These are phyloP conservation scores for Vaccinium vitisidaea DNA, from an alignment of 148 eudicot genomes.

Conservation along the genomic window DNA sequence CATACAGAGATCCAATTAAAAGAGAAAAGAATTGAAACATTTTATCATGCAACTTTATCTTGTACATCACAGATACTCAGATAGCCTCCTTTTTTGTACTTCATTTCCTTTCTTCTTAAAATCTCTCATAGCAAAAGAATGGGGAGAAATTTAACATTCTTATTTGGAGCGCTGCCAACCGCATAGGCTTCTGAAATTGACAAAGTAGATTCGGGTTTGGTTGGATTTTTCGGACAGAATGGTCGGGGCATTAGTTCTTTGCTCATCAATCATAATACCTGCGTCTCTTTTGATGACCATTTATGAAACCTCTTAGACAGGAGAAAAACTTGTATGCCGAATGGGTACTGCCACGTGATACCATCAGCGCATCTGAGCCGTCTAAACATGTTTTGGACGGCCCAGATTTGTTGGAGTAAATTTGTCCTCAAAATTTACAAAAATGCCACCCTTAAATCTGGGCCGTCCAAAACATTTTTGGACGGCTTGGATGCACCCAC, in stretches of 20 bases:
- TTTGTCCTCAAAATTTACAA: too few relatives aligned
- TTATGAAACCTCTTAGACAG: neutral
- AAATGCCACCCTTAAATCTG: too few relatives aligned
- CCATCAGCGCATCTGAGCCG: too few relatives aligned
- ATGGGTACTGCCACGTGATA: too few relatives aligned
- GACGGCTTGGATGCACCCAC: too few relatives aligned
- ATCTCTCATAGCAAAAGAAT: neutral
- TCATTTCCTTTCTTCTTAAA: neutral
- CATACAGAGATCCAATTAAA: neutral
- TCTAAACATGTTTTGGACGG: too few relatives aligned
- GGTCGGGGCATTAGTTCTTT: neutral
- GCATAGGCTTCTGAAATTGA: conserved; percentile 1
- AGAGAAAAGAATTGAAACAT: neutral
- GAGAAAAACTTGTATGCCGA: too few relatives aligned
- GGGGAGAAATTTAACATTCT: neutral
- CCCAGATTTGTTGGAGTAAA: too few relatives aligned
- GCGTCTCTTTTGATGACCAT: neutral
- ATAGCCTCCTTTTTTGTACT: neutral
- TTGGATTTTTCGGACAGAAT: neutral
- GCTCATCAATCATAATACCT: neutral
- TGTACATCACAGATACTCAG: neutral
- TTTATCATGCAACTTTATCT: neutral
- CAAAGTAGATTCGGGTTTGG: neutral
- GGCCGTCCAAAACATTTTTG: too few relatives aligned
- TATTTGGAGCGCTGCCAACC: too few relatives aligned